Evolutionary conservation across 768 basidiomycete species (phyloP), one percentile per base, ranked within the genome.

Genomic region (Naganishia vaughanmartiniae): DNA sequence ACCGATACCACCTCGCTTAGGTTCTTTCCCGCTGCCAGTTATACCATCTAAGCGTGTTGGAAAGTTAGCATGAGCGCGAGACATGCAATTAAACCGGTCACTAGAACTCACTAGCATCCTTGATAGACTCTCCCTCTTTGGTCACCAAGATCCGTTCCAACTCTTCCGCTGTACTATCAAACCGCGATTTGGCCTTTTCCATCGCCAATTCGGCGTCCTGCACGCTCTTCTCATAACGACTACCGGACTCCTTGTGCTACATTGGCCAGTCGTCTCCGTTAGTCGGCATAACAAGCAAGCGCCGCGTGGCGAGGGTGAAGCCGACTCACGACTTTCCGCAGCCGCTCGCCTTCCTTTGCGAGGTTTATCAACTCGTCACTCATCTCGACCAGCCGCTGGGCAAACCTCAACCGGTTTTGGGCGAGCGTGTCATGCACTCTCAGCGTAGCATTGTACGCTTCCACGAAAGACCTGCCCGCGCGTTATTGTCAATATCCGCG

Each of bases 91-190:
- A n/a, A n/a, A n/a, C 11, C 34, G 21, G 0, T 78, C 75, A 65
- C 88, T 90, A 11, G 6, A 4, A 36, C 60, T 63, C 42, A 63
- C 60, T 45, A 46, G 60, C 60, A 72, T 95, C 93, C 76, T 90
- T 92, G 57, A 90, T 81, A 12, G 89, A 89, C 81, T 98, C 96
- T 19, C 96, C 96, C 79, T 97, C 94, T 81, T 98, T 98, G 80
- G 92, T 89, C 11, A 98, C 83, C 1, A 99, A 83, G 15, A 98
- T 85, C 28, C 94, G 88, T 79, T 96, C 95, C 42, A 98, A 84
- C 78, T 98, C 96, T 81, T 98, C 96, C 0, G 92, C 93, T 0
- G 91, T 89, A 0, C 89, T 81, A 74, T 98, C 95, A 67, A 96
- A 86, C 1, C 93, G 88, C 57, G 84, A 82, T 81, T 94, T 94